Conservation (phyloP, 176 grass and related monocot genomes). For the Ensete glaucum region DNA sequence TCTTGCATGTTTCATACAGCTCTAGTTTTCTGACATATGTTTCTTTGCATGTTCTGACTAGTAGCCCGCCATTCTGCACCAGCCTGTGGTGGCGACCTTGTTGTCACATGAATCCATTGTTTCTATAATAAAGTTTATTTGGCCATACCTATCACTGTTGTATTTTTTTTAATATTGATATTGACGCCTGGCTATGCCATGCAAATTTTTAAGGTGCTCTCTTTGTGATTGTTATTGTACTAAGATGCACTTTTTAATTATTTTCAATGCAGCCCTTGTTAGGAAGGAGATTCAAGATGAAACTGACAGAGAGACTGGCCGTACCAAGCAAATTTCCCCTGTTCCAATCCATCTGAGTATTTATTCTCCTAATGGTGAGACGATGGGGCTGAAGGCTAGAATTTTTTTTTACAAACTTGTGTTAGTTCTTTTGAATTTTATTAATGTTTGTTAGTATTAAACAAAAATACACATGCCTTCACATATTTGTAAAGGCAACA, state of each 20-base stretch:
- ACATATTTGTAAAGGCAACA: neutral
- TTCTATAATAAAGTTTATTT: no score
- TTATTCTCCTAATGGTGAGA: constrained; percentile 25
- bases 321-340: constrained; percentile 18
- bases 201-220: neutral
- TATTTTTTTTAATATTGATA: neutral
- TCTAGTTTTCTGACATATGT: no score
- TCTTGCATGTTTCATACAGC: no score
- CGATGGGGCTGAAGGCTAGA: neutral
- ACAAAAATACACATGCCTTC: neutral
- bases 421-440: neutral
- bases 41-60: no score
- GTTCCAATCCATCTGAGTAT: constrained; percentile 32
- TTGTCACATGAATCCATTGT: no score
- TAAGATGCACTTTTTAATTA: neutral
- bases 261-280: constrained; percentile 11
- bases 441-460: neutral
- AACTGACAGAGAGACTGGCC: constrained; percentile 26
- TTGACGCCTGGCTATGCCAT: no score
- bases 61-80: no score
- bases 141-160: no score
- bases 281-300: constrained; percentile 24
- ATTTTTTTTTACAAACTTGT: neutral
- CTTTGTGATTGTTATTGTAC: neutral
- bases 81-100: no score